Base-by-base conservation (phyloP, 2,329 filamentous ascomycete genomes). In the Arthrocladium fulminans region DNA sequence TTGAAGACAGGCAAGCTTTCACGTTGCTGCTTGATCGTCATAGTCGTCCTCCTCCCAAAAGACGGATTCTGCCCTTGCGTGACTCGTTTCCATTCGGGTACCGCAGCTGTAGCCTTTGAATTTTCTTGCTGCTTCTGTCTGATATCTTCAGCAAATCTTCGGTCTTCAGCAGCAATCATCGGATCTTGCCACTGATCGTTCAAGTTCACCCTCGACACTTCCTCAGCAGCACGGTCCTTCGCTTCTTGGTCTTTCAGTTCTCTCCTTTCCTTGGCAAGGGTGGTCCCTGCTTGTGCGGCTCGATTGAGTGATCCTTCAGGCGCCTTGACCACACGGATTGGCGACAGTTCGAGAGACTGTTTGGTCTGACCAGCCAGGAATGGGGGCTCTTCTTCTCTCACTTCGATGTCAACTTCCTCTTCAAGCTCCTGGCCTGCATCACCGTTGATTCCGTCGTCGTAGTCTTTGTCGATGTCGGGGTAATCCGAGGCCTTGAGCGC, bases 241-340 rank as follows among this genome's bases (percentile, higher is more conserved):
- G 80, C 81, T 67, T 98, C 90, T 62, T 94, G 85, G 60, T 95
- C 87, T 52, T 87, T 81, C 57, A 96, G 60, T 51, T 98, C 92
- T 63, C 88, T 83, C 45, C 92, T 77, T 63, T 98, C 92, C 63
- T 92, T 94, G 3, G 90, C 86, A 12, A 98, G 69, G 3, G 82
- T 77, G 13, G 90, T 89, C 38, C 92, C 90, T 7, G 89, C 83
- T 86, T 97, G 95, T 13, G 94, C 94, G 41, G 94, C 88, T 60
- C 92, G 79, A 63, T 98, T 98, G 67, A 98, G 82, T 3, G 90
- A 97, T n/a, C 92, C 92, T 66, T 98, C 92, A 0, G 92, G 94
- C 1, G 92, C 92, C 67, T 97, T 97, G 59, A 98, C 87, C 19
- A 98, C 89, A 55, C 94, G 79, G 53, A 98, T 98, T 0, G 92